These are phyloP conservation scores for Triticum monococcum DNA, from an alignment of 176 grass and related monocot species.

Conservation along the genomic window DNA sequence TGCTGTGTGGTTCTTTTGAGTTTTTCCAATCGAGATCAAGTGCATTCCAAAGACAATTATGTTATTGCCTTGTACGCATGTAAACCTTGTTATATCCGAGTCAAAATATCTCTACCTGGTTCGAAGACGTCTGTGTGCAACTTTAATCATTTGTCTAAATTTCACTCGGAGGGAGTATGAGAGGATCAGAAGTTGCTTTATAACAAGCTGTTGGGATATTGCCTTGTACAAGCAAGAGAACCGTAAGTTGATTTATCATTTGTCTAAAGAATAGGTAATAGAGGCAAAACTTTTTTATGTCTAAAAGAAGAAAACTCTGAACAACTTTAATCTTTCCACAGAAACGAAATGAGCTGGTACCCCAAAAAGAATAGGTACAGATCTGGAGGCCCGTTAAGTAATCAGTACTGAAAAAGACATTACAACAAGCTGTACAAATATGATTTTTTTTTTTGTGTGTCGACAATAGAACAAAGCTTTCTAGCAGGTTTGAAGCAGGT, in stretches of 20 bases:
- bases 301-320: neutral
- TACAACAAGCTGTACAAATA: slow-evolving; percentile 24
- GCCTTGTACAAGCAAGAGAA: neutral
- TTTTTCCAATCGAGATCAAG: slow-evolving; percentile 23
- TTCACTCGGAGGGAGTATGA: too few species aligned
- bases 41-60: slow-evolving; percentile 36
- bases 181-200: too few species aligned
- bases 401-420: slow-evolving; percentile 12
- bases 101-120: slow-evolving; percentile 3
- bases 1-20: neutral
- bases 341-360: neutral
- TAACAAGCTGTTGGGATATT: too few species aligned
- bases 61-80: slow-evolving; percentile 32
- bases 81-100: slow-evolving; percentile 44
- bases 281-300: neutral
- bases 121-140: slow-evolving; percentile 2
- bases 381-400: neutral
- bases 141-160: neutral
- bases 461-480: slow-evolving; percentile 31
- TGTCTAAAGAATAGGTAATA: neutral
- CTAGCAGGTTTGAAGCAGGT: slow-evolving; percentile 1
- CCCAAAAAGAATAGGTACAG: neutral
- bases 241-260: neutral
- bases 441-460: neutral
- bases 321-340: slow-evolving; percentile 1